Evolutionary conservation across 208 protist species (phyloP), one percentile per base, ranked within the genome.

Genomic region (Trypanosomatidae sp.): DNA sequence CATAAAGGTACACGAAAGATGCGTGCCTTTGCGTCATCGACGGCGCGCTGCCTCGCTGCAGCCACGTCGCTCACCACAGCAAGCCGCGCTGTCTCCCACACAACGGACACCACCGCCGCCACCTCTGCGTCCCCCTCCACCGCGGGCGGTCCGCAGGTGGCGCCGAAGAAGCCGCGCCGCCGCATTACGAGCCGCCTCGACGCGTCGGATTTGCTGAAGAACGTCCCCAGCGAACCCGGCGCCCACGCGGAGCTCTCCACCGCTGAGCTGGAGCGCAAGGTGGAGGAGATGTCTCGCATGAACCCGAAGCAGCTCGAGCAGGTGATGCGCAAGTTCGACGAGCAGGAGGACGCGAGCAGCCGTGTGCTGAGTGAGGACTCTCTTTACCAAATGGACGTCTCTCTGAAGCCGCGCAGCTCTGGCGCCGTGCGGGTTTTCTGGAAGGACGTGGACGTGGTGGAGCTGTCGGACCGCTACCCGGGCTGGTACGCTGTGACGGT

Each of bases 341-440:
- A 76, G 49, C 76, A 91, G 62, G 88, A 95, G 77, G 76, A 92
- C 39, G 86, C 83, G 67, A 90, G 87, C 65, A 92, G 87, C 69
- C 83, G 84, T 33, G 88, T 95, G 60, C 87, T 97, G 25, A 79
- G 71, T 62, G 88, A 95, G 67, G 93, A 97, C 77, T 91, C 90
- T 60, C 79, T 97, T 22, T 95, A 95, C 65, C 93, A 97, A 77
- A 95, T 97, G 91, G 93, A 97, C 50, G 88, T 97, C 6, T 97
- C 93, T 3, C 77, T 95, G 43, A 86, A 86, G 68, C 79, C 90
- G 39, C 89, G 88, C 62, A 82, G 79, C 64, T 55, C 68, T 22
- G 80, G 86, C 33, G 93, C 83, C 15, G 84, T 90, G 43, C 91
- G 91, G 28, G 91, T 96, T 41, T 97, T 97, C 72, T 97, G 91